Base-by-base conservation (phyloP, 2,329 filamentous ascomycete species). In the Davidsoniella australis region DNA sequence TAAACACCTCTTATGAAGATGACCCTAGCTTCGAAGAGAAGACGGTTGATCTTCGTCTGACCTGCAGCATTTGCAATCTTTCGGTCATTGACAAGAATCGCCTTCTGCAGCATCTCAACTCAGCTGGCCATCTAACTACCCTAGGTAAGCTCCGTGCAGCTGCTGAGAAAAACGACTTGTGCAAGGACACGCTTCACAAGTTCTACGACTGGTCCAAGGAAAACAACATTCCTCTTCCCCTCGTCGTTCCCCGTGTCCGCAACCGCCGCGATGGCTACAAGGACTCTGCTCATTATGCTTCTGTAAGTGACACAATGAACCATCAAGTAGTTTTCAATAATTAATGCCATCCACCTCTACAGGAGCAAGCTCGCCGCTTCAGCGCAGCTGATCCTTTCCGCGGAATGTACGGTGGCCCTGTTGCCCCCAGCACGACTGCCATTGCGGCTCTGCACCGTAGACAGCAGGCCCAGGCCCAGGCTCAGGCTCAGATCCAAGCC, bases 221-320 rank as follows among this genome's bases (percentile, higher is more conserved):
- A 4, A 36, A 52, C 16, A 14, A 45, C 12, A 24, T 52, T 14
- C 40, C 26, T 9, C 43, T 52, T 41, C 45, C 46, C 7, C 24
- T 37, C 8, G 17, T 45, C 24, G 38, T 41, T 12, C 41, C 39
- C 23, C 24, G 18, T 26, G 36, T 39, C 40, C 48, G 46, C 10
- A 42, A n/a, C 5, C 50, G 50, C 18, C 45, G 50, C 24, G 50
- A 52, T 26, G 50, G 50, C 37, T 52, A 45, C 39, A 41, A 37
- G 18, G 48, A 41, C 38, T 52, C 50, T n/a, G 24, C 16, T 20
- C 41, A 52, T 12, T 52, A 48, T 9, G 45, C 42, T 17, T 45
- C 23, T 40, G 50, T 52, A 37, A 45, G 50, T 51, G 8, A 37
- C 20, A 14, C 26, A 43, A 14, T 8, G 10, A 5, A 6, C 26